These are phyloP conservation scores for Tuber microsphaerosporum DNA, from an alignment of 495 filamentous ascomycete species.

Conservation along the genomic window DNA sequence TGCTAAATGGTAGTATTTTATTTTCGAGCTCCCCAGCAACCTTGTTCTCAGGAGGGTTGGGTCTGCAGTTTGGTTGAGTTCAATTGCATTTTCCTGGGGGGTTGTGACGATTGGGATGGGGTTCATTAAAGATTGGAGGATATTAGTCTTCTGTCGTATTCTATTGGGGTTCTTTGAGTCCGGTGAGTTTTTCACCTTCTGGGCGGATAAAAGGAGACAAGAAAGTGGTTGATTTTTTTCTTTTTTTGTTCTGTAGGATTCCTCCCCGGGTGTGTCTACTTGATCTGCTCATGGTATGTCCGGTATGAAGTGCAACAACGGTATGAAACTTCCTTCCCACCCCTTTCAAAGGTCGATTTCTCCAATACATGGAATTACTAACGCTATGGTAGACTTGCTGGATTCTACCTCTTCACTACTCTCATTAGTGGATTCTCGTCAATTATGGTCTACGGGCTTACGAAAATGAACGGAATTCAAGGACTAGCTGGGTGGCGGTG, in stretches of 20 bases:
- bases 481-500: slow-evolving; percentile 64
- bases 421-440: slow-evolving; percentile 64
- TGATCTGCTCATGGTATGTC: slow-evolving; percentile 69
- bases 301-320: slow-evolving; percentile 61
- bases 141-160: slow-evolving; percentile 57
- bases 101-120: slow-evolving; percentile 67
- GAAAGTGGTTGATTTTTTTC: neutral
- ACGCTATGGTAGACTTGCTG: slow-evolving; percentile 44
- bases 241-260: slow-evolving; percentile 47
- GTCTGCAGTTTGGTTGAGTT: slow-evolving; percentile 63
- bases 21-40: slow-evolving; percentile 62
- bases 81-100: slow-evolving; percentile 59
- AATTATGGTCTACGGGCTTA: slow-evolving; percentile 60
- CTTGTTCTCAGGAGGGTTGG: slow-evolving; percentile 58
- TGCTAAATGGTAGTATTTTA: slow-evolving; percentile 44
- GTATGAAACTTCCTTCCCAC: slow-evolving; percentile 47
- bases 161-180: slow-evolving; percentile 64
- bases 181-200: slow-evolving; percentile 40
- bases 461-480: slow-evolving; percentile 61
- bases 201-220: neutral
- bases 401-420: slow-evolving; percentile 64
- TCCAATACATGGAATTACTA: neutral
- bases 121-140: slow-evolving; percentile 55
- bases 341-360: neutral
- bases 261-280: slow-evolving; percentile 67